phyloP scores from a whole-genome alignment of 139 green algal species.

The Tetradesmus lagerheimii region DNA sequence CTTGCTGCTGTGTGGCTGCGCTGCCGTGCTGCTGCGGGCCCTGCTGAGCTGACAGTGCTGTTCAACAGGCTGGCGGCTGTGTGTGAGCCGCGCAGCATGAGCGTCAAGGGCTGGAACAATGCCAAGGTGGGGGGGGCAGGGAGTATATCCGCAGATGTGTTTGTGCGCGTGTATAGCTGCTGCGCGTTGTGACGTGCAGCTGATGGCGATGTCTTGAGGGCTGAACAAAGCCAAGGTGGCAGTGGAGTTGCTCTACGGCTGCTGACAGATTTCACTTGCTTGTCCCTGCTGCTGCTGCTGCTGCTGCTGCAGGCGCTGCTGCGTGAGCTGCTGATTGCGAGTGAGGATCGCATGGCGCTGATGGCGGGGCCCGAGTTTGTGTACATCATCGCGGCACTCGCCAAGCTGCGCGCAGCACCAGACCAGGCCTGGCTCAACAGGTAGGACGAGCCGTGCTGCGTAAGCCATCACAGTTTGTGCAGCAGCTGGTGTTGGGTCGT shows the following conservation, averaged over 20 bases:
- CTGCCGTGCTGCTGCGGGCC: conserved; percentile 2
- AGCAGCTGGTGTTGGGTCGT: no score
- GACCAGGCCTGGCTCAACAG: conserved; percentile 49
- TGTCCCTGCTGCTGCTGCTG: no score
- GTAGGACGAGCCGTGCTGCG: neutral
- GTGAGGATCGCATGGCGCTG: conserved; percentile 36
- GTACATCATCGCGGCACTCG: conserved; percentile 46
- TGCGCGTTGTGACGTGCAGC: neutral
- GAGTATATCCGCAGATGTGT: neutral
- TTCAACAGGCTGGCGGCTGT: conserved; percentile 40
- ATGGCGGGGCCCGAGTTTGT: conserved; percentile 49
- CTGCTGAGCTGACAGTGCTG: conserved; percentile 42
- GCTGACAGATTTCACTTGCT: no score
- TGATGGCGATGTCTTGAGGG: no score
- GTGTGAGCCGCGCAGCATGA: conserved; percentile 29
- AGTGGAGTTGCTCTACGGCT: no score
- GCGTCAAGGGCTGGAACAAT: conserved; percentile 32
- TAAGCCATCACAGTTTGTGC: no score
- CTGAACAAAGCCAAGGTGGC: no score
- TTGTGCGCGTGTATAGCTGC: neutral
- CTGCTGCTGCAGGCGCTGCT: conserved; percentile 37
- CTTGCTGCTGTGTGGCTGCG: conserved; percentile 27
- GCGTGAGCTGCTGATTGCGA: conserved; percentile 41
- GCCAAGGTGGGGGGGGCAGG: conserved; percentile 24
- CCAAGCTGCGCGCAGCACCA: conserved; percentile 21